Evolutionary conservation across 2,329 filamentous ascomycete species (phyloP), one percentile per base, ranked within the genome.

Genomic region (Nothophoma quercina): DNA sequence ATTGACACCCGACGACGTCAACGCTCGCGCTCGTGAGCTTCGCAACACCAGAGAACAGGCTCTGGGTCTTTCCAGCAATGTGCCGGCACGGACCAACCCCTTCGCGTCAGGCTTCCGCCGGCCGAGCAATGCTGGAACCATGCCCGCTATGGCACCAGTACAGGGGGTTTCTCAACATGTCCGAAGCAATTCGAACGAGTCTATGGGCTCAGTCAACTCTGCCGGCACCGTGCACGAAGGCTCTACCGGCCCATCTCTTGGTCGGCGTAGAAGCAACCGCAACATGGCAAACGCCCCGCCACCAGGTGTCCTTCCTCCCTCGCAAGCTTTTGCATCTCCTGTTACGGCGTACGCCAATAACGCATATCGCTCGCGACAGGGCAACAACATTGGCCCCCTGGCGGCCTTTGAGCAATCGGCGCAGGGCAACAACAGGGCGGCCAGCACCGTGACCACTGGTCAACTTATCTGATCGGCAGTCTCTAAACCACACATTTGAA

Each of bases 211-310:
- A 2, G 62, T 59, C 13, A 63, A 56, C 25, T 73, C 70, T n/a
- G 60, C 70, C 3, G 59, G 64, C 12, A 70, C 67, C 5, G 55
- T 63, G n/a, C 64, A 65, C 33, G 59, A 54, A 33, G 57, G 55
- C 25, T 60, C 67, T 13, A 46, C 68, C 19, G 69, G 69, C 12
- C 68, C 72, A 28, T 62, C 56, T 15, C 63, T 75, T 9, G 58
- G 57, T 25, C 64, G 72, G 16, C 64, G 72, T 34, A 67, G 69
- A 45, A 75, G 72, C 61, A 73, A 64, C 41, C 72, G 72, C 32
- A 72, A 67, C 43, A 69, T 72, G 34, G 62, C 63, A 10, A 63
- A 57, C 18, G 59, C 59, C 9, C 56, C 64, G 25, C 60, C 65
- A 21, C 56, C 69, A 1, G 60, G 67, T 1, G 60, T 58, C 18